Evolutionary conservation across 2,329 filamentous ascomycete genomes (phyloP), one percentile per base, ranked within the genome.

Genomic region (Sporothrix dimorphospora): DNA sequence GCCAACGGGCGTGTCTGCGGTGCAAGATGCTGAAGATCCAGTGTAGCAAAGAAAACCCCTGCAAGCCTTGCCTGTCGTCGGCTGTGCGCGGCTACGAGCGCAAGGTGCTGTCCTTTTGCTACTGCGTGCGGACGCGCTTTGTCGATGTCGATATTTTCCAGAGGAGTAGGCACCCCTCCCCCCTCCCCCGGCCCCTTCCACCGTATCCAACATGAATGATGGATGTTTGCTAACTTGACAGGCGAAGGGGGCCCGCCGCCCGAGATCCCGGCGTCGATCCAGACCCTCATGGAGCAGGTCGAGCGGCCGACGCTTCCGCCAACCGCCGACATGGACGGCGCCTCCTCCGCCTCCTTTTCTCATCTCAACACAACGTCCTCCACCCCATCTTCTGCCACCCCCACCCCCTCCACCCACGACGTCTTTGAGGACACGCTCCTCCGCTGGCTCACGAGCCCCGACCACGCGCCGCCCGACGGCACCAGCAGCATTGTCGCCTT

Each of bases 1-100:
- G 77, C 8, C 77, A 77, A 55, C 75, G 78, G 4, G 77, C 78
- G 12, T 79, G 76, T 72, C 72, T 79, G 70, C 70, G 76, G 61
- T 79, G 77, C 71, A 75, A 76, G 72, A 77, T 79, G 72, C 74
- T 79, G 21, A 78, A 79, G 70, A 78, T 78, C 40, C 76, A 79
- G 78, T 79, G 77, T 73, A 79, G 78, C 51, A 75, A 74, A 40
- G 75, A 77, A 4, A 78, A 76, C 71, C 76, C 77, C 1, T 79
- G 76, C 71, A 75, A 76, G 68, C 75, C 77, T 19, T 79, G 78
- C 68, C 70, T 78, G 19, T 75, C 75, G 14, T 79, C 77, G 21
- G 78, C 77, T 16, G 75, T 78, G 47, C 74, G 72, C 24, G 77
- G 77, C 0, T 75, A 71, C 24, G 76, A 77, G 73, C 75, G 76